Percentiles rank a stretch among this genome's conserved stretches.
Conservation (phyloP, 768 basidiomycete species). For the Lactifluus pinguis region DNA sequence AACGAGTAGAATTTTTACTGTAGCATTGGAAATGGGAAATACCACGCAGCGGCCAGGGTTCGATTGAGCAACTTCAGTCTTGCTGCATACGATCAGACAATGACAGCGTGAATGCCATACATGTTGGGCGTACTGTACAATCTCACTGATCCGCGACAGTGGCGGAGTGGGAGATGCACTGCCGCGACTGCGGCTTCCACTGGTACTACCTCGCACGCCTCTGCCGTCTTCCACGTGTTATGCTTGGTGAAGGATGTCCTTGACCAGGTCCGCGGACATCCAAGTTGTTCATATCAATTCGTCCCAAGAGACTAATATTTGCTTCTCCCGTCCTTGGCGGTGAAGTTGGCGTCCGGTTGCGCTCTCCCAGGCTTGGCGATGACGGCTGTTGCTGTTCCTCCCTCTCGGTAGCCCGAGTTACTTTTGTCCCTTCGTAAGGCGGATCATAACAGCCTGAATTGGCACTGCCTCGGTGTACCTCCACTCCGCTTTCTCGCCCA, state of each 20-base stretch:
- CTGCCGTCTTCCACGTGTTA: background rate
- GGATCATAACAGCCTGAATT: background rate
- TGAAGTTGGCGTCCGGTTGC: background rate
- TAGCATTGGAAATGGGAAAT: background rate
- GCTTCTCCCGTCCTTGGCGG: background rate
- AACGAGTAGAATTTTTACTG: background rate
- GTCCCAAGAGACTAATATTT: conserved; percentile 1
- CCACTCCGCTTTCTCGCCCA: background rate
- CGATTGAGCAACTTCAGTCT: background rate
- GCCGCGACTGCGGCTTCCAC: too few species aligned
- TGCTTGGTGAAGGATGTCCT: background rate
- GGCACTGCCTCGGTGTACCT: background rate
- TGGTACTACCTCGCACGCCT: background rate
- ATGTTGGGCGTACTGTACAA: background rate
- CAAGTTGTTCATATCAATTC: conserved; percentile 4
- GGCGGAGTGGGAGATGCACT: background rate
- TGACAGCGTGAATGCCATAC: background rate
- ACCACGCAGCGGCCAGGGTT: background rate
- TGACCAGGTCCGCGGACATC: background rate
- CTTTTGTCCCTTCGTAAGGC: background rate
- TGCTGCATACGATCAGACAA: conserved; percentile 8
- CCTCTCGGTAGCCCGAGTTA: background rate
- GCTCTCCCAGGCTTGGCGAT: background rate
- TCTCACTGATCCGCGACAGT: conserved; percentile 5
- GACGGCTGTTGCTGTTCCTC: background rate